A percentile compares a stretch with the other conserved stretches of the same genome.
phyloP scores from a whole-genome alignment of 2,329 filamentous ascomycete genomes.

The Hyphodiscus sp. region DNA sequence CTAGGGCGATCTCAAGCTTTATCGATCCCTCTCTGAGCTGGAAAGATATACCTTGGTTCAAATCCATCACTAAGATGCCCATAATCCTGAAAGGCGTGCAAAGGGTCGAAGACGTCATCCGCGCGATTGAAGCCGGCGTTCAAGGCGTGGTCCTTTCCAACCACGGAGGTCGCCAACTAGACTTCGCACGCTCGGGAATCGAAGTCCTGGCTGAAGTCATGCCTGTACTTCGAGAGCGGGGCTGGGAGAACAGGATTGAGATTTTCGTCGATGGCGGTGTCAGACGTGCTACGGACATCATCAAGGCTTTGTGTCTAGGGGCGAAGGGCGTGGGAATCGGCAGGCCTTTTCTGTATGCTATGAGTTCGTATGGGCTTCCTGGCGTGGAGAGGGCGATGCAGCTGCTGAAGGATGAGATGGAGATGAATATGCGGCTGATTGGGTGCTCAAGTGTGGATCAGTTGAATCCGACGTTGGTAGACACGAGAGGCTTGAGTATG shows the following conservation, averaged over 20 bases:
- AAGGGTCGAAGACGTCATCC: conserved; percentile 87
- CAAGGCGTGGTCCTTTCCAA: conserved; percentile 92
- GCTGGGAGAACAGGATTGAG: conserved; percentile 71
- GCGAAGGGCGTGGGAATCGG: conserved; percentile 92
- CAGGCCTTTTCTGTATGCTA: conserved; percentile 89
- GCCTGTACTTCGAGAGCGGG: conserved; percentile 70
- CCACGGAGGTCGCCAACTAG: conserved; percentile 90
- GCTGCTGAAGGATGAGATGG: conserved; percentile 90
- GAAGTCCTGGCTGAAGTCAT: conserved; percentile 92
- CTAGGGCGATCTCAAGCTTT: conserved; percentile 90
- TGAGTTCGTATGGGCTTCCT: conserved; percentile 81
- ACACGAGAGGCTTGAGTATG: conserved; percentile 62
- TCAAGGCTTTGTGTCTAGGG: conserved; percentile 90
- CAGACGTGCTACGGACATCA: conserved; percentile 83
- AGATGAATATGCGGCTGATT: conserved; percentile 97
- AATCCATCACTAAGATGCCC: conserved; percentile 84
- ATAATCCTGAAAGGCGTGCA: conserved; percentile 96
- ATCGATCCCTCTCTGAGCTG: conserved; percentile 93
- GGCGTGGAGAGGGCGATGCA: conserved; percentile 93
- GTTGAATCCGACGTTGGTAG: conserved; percentile 73
- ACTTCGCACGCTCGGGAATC: conserved; percentile 81
- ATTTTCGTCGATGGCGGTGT: conserved; percentile 89
- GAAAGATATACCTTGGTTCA: conserved; percentile 93
- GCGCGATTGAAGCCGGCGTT: conserved; percentile 74
- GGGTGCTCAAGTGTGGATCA: conserved; percentile 70